Evolutionary conservation across 352 stramenopile species (phyloP).

Genomic region (Phytophthora hibernalis): DNA sequence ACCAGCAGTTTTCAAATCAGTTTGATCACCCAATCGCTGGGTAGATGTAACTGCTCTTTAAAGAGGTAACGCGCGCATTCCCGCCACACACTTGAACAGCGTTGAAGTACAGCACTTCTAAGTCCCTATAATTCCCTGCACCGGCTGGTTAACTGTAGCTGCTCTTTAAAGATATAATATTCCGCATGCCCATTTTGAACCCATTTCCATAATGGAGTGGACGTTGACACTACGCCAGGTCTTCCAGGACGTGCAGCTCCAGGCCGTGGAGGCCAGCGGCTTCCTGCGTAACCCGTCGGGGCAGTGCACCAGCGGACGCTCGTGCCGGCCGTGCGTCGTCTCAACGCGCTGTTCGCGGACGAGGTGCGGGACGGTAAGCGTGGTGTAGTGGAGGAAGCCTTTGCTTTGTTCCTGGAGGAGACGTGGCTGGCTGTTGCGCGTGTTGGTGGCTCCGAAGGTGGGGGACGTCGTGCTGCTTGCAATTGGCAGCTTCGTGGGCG

Average conservation of each 20-base stretch:
- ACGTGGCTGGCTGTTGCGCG: slow-evolving; percentile 62
- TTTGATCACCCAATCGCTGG: too few relatives aligned
- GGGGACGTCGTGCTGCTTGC: slow-evolving; percentile 56
- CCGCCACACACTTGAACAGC: too few relatives aligned
- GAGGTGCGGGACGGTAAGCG: slow-evolving; percentile 51
- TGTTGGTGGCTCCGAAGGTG: slow-evolving; percentile 55
- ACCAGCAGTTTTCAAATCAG: not conserved
- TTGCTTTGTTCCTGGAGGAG: slow-evolving; percentile 69
- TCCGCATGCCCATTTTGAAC: not conserved
- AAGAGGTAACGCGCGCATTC: too few relatives aligned
- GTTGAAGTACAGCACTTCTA: too few relatives aligned
- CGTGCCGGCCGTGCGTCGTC: slow-evolving; percentile 54
- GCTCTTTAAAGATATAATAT: too few relatives aligned
- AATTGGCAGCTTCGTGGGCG: slow-evolving; percentile 56
- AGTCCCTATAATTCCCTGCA: too few relatives aligned
- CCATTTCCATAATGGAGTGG: slow-evolving; percentile 54
- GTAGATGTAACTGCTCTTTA: not conserved
- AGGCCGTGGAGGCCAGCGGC: slow-evolving; percentile 59
- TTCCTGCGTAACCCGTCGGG: slow-evolving; percentile 45
- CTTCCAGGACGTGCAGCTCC: slow-evolving; percentile 72
- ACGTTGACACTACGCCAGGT: slow-evolving; percentile 60
- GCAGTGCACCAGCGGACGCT: slow-evolving; percentile 47
- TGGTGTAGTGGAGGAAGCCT: slow-evolving; percentile 59
- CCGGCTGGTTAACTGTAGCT: not conserved
- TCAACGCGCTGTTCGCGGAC: slow-evolving; percentile 55